A percentile compares a stretch with the other conserved stretches of the same genome.
These are phyloP conservation scores for Raffaelea deltoideospora DNA, from an alignment of 2,329 filamentous ascomycete species.

Conservation along the genomic window DNA sequence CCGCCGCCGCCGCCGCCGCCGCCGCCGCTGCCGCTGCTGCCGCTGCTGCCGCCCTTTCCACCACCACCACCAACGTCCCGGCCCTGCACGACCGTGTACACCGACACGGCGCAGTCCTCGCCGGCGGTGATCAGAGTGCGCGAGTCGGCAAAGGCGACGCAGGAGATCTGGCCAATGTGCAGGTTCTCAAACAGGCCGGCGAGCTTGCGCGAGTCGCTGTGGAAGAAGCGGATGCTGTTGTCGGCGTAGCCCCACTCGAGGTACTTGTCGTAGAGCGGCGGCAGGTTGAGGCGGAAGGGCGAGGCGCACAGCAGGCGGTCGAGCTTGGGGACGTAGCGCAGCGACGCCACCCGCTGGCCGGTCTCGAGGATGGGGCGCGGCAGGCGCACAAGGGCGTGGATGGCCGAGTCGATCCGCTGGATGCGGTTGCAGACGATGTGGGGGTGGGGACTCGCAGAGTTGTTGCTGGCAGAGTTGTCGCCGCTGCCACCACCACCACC, in stretches of 20 bases:
- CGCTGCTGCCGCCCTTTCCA: too few relatives aligned
- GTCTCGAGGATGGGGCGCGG: constrained; percentile 64
- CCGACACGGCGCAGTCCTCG: constrained; percentile 78
- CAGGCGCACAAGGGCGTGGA: constrained; percentile 60
- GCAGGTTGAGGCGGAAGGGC: constrained; percentile 73
- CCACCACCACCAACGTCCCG: too few relatives aligned
- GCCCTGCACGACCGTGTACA: constrained; percentile 62
- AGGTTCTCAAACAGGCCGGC: constrained; percentile 87
- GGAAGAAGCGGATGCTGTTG: constrained; percentile 81
- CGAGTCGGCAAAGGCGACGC: constrained; percentile 72
- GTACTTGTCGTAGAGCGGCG: constrained; percentile 75
- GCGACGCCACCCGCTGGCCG: constrained; percentile 63
- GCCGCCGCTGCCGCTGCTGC: too few relatives aligned
- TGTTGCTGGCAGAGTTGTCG: too few relatives aligned
- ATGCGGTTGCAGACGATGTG: too few relatives aligned
- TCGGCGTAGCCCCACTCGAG: constrained; percentile 95
- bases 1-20: too few relatives aligned
- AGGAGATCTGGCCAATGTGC: constrained; percentile 79
- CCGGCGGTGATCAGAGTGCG: constrained; percentile 85
- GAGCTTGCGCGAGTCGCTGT: constrained; percentile 65
- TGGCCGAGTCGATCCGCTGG: constrained; percentile 68
- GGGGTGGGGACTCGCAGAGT: too few relatives aligned
- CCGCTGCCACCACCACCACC: too few relatives aligned
- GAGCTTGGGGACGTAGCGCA: constrained; percentile 64
- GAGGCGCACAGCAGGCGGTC: constrained; percentile 75